phyloP scores from a whole-genome alignment of 768 basidiomycete species.

The Tricholoma matsutake region DNA sequence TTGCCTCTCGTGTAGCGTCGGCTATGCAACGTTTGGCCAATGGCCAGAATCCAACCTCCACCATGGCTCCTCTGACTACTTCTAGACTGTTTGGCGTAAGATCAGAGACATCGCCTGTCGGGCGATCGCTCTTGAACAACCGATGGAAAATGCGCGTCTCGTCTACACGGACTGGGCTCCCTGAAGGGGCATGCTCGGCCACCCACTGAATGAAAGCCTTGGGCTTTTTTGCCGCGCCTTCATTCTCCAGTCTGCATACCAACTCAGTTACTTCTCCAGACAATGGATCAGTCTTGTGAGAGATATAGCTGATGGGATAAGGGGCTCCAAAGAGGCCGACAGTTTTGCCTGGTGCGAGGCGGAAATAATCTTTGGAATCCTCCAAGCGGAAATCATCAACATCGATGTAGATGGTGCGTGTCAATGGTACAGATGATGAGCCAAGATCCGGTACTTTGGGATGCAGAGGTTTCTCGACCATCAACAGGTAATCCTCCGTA shows the following conservation, averaged over 20 bases:
- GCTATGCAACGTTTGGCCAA: slow-evolving; percentile 66
- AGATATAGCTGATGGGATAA: slow-evolving; percentile 89
- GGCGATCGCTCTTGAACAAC: slow-evolving; percentile 93
- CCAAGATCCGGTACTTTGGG: slow-evolving; percentile 92
- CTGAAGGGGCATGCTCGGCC: slow-evolving; percentile 72
- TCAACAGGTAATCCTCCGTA: slow-evolving; percentile 75
- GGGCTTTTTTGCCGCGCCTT: slow-evolving; percentile 65
- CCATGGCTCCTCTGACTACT: slow-evolving; percentile 73
- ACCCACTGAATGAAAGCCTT: slow-evolving; percentile 99
- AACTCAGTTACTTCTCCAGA: slow-evolving; percentile 80
- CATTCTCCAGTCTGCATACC: slow-evolving; percentile 73
- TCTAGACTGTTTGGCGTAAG: slow-evolving; percentile 82
- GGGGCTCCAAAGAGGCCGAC: slow-evolving; percentile 96
- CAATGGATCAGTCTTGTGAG: slow-evolving; percentile 71
- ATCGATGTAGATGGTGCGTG: slow-evolving; percentile 89
- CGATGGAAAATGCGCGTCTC: slow-evolving; percentile 92
- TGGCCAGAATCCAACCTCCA: slow-evolving; percentile 88
- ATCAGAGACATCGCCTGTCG: slow-evolving; percentile 80
- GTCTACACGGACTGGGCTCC: slow-evolving; percentile 80
- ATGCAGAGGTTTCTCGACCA: slow-evolving; percentile 89
- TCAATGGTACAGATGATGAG: slow-evolving; percentile 77
- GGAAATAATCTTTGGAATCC: slow-evolving; percentile 95
- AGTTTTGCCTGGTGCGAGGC: slow-evolving; percentile 95
- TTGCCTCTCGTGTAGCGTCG: slow-evolving; percentile 66
- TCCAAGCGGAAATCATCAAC: slow-evolving; percentile 88